Conservation (phyloP, 2,329 filamentous ascomycete species). For the Penicillium sp. region DNA sequence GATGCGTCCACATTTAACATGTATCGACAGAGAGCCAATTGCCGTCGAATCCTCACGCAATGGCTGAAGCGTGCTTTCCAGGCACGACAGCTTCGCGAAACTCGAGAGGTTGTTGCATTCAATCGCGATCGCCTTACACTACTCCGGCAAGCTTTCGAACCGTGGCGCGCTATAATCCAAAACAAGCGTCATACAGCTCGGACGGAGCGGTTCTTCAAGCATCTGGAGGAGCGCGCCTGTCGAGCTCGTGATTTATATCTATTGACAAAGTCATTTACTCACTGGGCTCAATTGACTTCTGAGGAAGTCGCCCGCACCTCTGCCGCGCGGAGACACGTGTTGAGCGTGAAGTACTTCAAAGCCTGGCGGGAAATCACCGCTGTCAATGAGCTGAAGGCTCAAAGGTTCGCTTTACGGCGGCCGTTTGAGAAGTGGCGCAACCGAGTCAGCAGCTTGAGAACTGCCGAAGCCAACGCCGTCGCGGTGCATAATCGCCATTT, state of each 20-base stretch:
- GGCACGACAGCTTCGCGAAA: constrained; percentile 30
- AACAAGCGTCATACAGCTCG: constrained; percentile 39
- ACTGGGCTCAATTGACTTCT: constrained; percentile 62
- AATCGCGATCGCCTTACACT: constrained; percentile 48
- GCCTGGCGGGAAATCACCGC: constrained; percentile 63
- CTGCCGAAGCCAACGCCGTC: constrained; percentile 31
- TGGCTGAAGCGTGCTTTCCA: constrained; percentile 45
- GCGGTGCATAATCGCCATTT: constrained; percentile 26
- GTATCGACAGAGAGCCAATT: constrained; percentile 36
- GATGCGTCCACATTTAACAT: constrained; percentile 47
- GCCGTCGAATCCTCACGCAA: constrained; percentile 37
- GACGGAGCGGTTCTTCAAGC: constrained; percentile 50
- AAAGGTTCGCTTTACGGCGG: constrained; percentile 48
- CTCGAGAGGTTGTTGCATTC: constrained; percentile 42
- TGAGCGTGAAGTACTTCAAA: constrained; percentile 63
- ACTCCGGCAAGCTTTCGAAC: constrained; percentile 48
- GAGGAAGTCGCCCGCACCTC: constrained; percentile 62
- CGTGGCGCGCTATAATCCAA: constrained; percentile 42
- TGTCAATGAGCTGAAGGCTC: constrained; percentile 51
- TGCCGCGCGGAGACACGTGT: constrained; percentile 62
- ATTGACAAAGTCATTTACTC: constrained; percentile 57
- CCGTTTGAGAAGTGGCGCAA: constrained; percentile 52
- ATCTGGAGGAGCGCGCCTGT: constrained; percentile 54
- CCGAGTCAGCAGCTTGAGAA: constrained; percentile 33
- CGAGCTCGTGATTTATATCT: constrained; percentile 62